These are phyloP conservation scores for Malbranchea zuffiana DNA, from an alignment of 2,329 filamentous ascomycete genomes.

Conservation along the genomic window DNA sequence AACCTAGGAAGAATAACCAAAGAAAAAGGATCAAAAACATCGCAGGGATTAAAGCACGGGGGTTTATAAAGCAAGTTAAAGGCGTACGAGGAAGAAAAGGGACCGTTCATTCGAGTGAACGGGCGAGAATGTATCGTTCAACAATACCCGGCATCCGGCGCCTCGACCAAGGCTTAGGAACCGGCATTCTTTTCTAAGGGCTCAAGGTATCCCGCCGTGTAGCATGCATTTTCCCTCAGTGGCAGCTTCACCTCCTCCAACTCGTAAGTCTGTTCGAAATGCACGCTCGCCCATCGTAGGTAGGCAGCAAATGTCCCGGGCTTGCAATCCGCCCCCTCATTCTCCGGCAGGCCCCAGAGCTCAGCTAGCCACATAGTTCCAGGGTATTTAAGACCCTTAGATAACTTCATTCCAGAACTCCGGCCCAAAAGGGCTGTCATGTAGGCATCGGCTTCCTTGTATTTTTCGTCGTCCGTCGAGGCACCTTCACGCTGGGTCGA, in stretches of 20 bases:
- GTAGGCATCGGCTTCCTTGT: conserved; percentile 22
- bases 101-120: no score
- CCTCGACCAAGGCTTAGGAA: no score
- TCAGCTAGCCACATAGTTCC: conserved; percentile 23
- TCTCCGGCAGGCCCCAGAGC: conserved; percentile 25
- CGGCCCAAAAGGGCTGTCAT: conserved; percentile 24
- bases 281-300: conserved; percentile 7
- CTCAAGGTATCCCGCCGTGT: no score
- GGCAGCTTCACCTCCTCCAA: neutral
- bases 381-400: conserved; percentile 21
- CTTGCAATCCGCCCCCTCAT: conserved; percentile 23
- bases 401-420: conserved; percentile 27
- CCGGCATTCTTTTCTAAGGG: no score
- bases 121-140: no score
- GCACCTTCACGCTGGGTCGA: conserved; percentile 15
- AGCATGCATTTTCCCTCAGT: neutral
- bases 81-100: no score
- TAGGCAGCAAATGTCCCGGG: conserved; percentile 9
- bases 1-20: no score
- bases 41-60: no score
- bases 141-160: no score
- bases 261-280: conserved; percentile 1
- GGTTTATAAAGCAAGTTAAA: no score
- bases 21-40: no score
- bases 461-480: conserved; percentile 15